These are phyloP conservation scores for Epichloe gansuensis DNA, from an alignment of 2,329 filamentous ascomycete species.

Conservation along the genomic window DNA sequence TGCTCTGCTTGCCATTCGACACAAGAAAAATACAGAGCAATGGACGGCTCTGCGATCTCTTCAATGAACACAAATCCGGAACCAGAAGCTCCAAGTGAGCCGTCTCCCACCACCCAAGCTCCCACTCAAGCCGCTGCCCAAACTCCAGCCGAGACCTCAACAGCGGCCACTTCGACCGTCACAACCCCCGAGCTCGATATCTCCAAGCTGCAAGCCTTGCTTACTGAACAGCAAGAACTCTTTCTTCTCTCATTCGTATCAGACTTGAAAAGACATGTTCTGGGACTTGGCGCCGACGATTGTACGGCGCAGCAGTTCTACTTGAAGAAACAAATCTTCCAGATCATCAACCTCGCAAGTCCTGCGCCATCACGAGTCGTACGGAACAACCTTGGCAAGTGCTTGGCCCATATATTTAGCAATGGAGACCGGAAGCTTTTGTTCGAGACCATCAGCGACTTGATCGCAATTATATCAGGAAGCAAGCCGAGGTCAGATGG, in stretches of 20 bases:
- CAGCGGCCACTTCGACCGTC: slow-evolving; percentile 24
- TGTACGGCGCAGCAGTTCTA: slow-evolving; percentile 81
- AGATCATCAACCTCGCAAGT: slow-evolving; percentile 75
- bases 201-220: slow-evolving; percentile 74
- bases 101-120: slow-evolving; percentile 4
- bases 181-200: slow-evolving; percentile 73
- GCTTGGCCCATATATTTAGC: slow-evolving; percentile 68
- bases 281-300: slow-evolving; percentile 59
- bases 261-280: slow-evolving; percentile 68
- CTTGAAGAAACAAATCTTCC: slow-evolving; percentile 87
- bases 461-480: slow-evolving; percentile 57
- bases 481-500: slow-evolving; percentile 64
- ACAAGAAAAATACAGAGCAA: neutral
- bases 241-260: slow-evolving; percentile 84
- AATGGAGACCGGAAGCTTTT: slow-evolving; percentile 83
- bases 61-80: slow-evolving; percentile 26
- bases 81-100: slow-evolving; percentile 19
- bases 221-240: slow-evolving; percentile 89
- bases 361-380: slow-evolving; percentile 80
- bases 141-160: slow-evolving; percentile 7
- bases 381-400: slow-evolving; percentile 75
- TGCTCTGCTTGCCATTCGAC: neutral
- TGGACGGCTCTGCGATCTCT: neutral
- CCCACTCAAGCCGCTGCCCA: neutral
- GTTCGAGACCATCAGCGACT: slow-evolving; percentile 88